Evolutionary conservation across 2,329 filamentous ascomycete species (phyloP).

Genomic region (Dactylellina sp.): DNA sequence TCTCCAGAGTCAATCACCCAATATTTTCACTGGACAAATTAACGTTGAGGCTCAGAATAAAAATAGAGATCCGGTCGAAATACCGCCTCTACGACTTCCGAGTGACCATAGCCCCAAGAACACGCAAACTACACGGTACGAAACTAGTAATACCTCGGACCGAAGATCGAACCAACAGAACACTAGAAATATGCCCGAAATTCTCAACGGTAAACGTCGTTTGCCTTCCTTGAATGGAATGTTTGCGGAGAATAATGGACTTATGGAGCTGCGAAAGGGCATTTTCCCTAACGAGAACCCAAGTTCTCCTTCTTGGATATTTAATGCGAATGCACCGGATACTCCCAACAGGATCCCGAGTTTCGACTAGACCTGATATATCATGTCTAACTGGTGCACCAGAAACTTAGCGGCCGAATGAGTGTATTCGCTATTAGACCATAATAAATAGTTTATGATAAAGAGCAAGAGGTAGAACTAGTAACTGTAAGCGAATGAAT

Average conservation of each 20-base stretch:
- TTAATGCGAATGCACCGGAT: neutral
- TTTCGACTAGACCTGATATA: too few relatives aligned
- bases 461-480: too few relatives aligned
- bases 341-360: neutral
- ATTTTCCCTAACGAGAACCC: neutral
- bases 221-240: constrained; percentile 18
- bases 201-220: constrained; percentile 5
- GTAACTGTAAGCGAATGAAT: too few relatives aligned
- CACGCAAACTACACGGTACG: neutral
- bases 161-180: too few relatives aligned
- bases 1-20: neutral
- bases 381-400: too few relatives aligned
- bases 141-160: neutral
- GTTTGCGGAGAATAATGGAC: neutral
- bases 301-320: neutral
- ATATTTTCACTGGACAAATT: neutral
- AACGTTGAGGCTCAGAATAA: too few relatives aligned
- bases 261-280: neutral
- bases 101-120: neutral
- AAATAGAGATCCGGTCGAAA: neutral
- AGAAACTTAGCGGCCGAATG: too few relatives aligned
- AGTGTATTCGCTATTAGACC: too few relatives aligned
- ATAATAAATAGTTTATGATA: too few relatives aligned
- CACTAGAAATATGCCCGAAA: too few relatives aligned
- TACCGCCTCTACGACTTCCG: neutral